Conservation (phyloP, 2,329 filamentous ascomycete species). For the Arthrobotrys iridis region DNA sequence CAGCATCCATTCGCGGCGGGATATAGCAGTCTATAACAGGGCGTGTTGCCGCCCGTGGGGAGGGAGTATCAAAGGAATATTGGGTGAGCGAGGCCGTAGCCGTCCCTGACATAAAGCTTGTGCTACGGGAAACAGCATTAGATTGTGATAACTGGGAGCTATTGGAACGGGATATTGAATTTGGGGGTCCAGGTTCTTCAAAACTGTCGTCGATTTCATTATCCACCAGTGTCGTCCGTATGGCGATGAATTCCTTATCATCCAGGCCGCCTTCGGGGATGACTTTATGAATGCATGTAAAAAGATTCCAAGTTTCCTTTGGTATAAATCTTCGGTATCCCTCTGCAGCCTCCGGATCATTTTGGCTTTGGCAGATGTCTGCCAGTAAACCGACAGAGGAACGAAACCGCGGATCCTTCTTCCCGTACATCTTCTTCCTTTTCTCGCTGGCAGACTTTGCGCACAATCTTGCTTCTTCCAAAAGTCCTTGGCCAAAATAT, state of each 20-base stretch:
- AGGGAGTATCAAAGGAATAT: constrained; percentile 7
- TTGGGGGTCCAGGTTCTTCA: constrained; percentile 5
- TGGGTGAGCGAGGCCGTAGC: constrained; percentile 26
- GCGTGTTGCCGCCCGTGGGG: neutral
- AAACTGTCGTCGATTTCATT: neutral
- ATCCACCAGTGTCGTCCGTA: neutral
- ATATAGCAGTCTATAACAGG: constrained; percentile 12
- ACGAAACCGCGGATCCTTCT: constrained; percentile 35
- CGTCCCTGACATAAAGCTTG: constrained; percentile 11
- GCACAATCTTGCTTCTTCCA: constrained; percentile 10
- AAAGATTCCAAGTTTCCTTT: neutral
- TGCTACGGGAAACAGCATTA: constrained; percentile 19
- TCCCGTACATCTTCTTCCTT: constrained; percentile 39
- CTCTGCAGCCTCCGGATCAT: constrained; percentile 37
- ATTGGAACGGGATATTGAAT: constrained; percentile 11
- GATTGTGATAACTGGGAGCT: constrained; percentile 18
- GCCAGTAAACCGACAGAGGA: constrained; percentile 37
- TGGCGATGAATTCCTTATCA: constrained; percentile 36
- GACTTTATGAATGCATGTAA: constrained; percentile 20
- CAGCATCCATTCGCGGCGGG: constrained; percentile 16
- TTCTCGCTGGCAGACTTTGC: constrained; percentile 31
- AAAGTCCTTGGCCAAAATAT: constrained; percentile 31
- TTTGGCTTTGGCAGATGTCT: constrained; percentile 41
- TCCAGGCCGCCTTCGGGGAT: constrained; percentile 14
- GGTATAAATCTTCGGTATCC: constrained; percentile 44